Conservation (phyloP, 2,329 filamentous ascomycete genomes). For the Colletotrichum lini region DNA sequence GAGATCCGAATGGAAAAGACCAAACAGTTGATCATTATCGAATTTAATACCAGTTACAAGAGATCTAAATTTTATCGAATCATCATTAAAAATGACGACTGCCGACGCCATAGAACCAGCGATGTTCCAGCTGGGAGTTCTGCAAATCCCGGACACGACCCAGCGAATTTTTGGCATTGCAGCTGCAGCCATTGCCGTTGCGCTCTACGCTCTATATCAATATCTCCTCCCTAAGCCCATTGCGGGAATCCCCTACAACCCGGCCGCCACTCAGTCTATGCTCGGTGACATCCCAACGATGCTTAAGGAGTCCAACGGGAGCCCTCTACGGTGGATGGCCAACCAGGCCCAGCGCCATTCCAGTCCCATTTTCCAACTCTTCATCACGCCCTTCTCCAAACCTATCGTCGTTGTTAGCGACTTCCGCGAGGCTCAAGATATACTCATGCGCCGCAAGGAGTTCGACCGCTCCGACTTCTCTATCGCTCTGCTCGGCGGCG, state of each 20-base stretch:
- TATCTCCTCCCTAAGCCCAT: conserved; percentile 57
- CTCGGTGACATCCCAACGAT: conserved; percentile 59
- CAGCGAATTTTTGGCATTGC: not conserved
- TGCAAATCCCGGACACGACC: not conserved
- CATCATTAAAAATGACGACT: not conserved
- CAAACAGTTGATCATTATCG: fast-evolving
- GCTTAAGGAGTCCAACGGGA: conserved; percentile 47
- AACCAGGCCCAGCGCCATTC: conserved; percentile 46
- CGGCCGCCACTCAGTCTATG: conserved; percentile 50
- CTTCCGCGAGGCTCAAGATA: conserved; percentile 52
- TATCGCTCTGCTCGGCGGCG: conserved; percentile 48
- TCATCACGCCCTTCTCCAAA: conserved; percentile 57
- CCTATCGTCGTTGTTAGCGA: conserved; percentile 62
- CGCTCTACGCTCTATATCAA: not conserved
- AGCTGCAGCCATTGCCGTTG: not conserved
- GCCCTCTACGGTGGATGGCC: not conserved
- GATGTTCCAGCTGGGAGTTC: not conserved
- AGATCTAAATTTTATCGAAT: too few relatives aligned
- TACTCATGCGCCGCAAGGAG: conserved; percentile 60
- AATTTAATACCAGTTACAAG: too few relatives aligned
- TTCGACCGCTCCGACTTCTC: conserved; percentile 55
- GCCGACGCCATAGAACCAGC: not conserved
- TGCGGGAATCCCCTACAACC: conserved; percentile 61
- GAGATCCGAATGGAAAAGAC: not conserved
- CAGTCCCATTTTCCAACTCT: conserved; percentile 62